These are phyloP conservation scores for Canavalia ensiformis DNA, from an alignment of 306 rosid species.

Conservation along the genomic window DNA sequence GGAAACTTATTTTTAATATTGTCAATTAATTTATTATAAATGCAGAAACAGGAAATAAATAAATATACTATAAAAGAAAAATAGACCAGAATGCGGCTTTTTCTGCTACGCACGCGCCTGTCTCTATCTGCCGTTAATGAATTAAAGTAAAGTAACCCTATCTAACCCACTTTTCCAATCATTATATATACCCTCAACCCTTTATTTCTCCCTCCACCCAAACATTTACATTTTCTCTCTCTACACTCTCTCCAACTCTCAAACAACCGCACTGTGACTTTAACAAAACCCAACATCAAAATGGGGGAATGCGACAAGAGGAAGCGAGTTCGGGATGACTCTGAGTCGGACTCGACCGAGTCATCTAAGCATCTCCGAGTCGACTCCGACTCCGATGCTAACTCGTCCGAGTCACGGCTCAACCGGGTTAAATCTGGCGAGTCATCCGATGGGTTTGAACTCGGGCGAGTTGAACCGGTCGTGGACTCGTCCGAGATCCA, in stretches of 20 bases:
- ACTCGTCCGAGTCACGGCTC: conserved; percentile 33
- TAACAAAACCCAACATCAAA: neutral
- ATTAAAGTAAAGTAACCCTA: conserved; percentile 43
- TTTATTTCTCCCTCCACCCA: conserved; percentile 44
- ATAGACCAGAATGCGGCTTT: conserved; percentile 42
- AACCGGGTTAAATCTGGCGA: conserved; percentile 35
- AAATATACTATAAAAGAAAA: neutral
- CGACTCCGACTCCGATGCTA: neutral
- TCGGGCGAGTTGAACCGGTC: neutral
- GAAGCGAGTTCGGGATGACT: conserved; percentile 51
- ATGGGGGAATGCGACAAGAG: conserved; percentile 40
- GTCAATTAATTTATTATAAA: neutral
- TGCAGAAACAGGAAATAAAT: neutral
- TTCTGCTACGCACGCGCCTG: conserved; percentile 65
- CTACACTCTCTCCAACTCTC: conserved; percentile 31
- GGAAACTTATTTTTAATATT: neutral
- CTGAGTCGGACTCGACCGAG: conserved; percentile 26
- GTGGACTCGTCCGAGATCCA: conserved; percentile 50
- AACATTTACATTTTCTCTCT: conserved; percentile 42
- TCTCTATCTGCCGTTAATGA: conserved; percentile 53
- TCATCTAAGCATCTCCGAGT: conserved; percentile 45
- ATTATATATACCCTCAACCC: conserved; percentile 51
- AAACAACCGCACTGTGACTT: neutral
- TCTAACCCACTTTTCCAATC: conserved; percentile 42
- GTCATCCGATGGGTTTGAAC: neutral